Evolutionary conservation across 1,284 basidiomycete species (phyloP), one percentile per base, ranked within the genome.

Genomic region (Fomitopsis schrenkii): DNA sequence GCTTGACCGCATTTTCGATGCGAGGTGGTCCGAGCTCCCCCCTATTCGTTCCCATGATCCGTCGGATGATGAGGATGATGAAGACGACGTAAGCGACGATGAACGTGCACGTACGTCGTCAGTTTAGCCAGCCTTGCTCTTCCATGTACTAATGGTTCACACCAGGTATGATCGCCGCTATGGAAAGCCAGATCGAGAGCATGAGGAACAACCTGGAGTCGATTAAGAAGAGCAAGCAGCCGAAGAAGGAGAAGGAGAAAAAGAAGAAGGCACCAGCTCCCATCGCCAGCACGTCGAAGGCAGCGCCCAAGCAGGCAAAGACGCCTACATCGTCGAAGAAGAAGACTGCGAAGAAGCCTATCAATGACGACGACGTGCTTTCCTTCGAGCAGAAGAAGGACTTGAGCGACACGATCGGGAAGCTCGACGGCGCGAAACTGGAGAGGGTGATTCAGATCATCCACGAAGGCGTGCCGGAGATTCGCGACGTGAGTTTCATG

Each of bases 301-400:
- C 79, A 2, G 68, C 55, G 54, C 78, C 58, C 70, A 83, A 68
- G 82, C 83, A 70, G 76, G 75, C 59, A 19, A 85, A 84, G 66
- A 72, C 74, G 7, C 33, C 35, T 4, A 60, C 74, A 10, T 48
- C 64, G n/a, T 59, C 70, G 19, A 62, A 64, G 63, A 79, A 74
- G 67, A 85, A 81, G 72, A 54, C 52, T 5, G 68, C 59, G 36
- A 73, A 75, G 65, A 79, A 77, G 68, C 69, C 74, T n/a, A 67
- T 71, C 15, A 71, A 74, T 36, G 88, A 91, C 69, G 90, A 93
- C 67, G 88, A 90, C 58, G 79, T 78, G 0, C 78, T 97, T 38
- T 90, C 92, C 45, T 93, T 96, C 72, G 91, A 94, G 68, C 95
- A 97, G 80, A 97, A 98, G 87, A 94, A 96, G 77, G 94, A 97